Evolutionary conservation across 306 rosid genomes (phyloP).

Genomic region (Casuarina glauca): DNA sequence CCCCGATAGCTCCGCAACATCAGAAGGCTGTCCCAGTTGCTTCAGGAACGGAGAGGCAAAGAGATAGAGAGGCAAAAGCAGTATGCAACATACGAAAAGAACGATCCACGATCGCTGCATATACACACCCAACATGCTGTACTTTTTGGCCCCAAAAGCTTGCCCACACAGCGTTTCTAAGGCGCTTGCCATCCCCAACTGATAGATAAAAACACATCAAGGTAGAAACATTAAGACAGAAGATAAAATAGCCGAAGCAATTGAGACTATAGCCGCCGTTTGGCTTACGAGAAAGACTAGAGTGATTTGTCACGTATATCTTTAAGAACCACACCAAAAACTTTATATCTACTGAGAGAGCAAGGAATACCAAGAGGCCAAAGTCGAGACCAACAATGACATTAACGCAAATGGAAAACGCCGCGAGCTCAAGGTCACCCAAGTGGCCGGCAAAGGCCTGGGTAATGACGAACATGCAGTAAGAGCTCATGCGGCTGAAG

Average conservation of each 20-base stretch:
- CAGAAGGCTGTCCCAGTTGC: constrained; percentile 62
- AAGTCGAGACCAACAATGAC: constrained; percentile 64
- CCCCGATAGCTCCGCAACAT: constrained; percentile 58
- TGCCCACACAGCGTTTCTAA: constrained; percentile 85
- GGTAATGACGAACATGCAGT: constrained; percentile 62
- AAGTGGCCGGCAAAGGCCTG: constrained; percentile 81
- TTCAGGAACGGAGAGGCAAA: constrained; percentile 57
- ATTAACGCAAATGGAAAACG: constrained; percentile 56
- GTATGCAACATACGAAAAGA: constrained; percentile 48
- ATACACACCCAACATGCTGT: constrained; percentile 75
- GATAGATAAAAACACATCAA: not conserved
- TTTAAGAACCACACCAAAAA: no score
- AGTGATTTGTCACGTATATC: no score
- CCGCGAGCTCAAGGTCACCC: constrained; percentile 72
- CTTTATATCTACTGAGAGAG: not conserved
- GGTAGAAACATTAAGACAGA: not conserved
- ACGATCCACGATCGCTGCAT: constrained; percentile 91
- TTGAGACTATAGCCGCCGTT: not conserved
- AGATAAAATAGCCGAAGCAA: no score
- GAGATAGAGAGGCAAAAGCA: constrained; percentile 55
- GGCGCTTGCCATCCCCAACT: constrained; percentile 92
- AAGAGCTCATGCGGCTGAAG: constrained; percentile 53
- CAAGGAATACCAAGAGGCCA: constrained; percentile 60
- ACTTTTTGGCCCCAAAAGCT: constrained; percentile 79
- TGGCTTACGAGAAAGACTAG: no score